Percentiles rank a stretch among this genome's conserved stretches.
phyloP scores from a whole-genome alignment of 2,329 filamentous ascomycete species.

The Neopestalotiopsis clavispora region DNA sequence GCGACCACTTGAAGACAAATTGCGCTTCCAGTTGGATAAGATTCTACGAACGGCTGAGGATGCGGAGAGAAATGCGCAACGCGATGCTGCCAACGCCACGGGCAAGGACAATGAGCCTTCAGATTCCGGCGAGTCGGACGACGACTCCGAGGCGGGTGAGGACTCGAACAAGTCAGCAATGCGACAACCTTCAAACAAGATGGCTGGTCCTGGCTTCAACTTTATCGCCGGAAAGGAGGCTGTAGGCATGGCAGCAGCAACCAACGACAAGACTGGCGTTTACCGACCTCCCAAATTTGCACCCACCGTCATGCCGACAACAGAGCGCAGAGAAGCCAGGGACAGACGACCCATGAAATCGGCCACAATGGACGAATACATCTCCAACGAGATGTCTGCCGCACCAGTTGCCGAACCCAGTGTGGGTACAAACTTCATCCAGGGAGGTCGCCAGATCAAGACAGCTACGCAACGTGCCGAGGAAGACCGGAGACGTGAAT shows the following conservation, averaged over 20 bases:
- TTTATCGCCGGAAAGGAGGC: constrained; percentile 41
- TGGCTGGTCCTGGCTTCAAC: constrained; percentile 41
- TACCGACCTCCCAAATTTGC: constrained; percentile 91
- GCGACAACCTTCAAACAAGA: constrained; percentile 31
- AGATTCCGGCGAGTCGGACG: constrained; percentile 35
- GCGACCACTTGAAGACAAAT: constrained; percentile 82
- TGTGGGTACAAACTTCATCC: constrained; percentile 87
- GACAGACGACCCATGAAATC: constrained; percentile 73
- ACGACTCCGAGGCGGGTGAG: constrained; percentile 37
- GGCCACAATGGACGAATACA: constrained; percentile 88
- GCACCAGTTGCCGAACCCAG: constrained; percentile 86
- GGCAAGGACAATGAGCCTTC: constrained; percentile 40
- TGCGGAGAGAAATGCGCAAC: constrained; percentile 54
- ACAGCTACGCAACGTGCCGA: constrained; percentile 75
- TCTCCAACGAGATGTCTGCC: constrained; percentile 80
- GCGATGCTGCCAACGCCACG: constrained; percentile 39
- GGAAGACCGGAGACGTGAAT: constrained; percentile 80
- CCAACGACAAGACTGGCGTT: constrained; percentile 65
- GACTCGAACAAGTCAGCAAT: constrained; percentile 22
- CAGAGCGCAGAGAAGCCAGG: constrained; percentile 64
- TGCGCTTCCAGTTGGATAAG: constrained; percentile 96
- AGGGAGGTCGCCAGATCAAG: constrained; percentile 79
- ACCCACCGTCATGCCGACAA: constrained; percentile 80
- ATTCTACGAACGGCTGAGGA: constrained; percentile 88
- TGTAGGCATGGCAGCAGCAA: constrained; percentile 35